Conservation (phyloP, 345 rosid genomes). For the Gossypium stocksii region DNA sequence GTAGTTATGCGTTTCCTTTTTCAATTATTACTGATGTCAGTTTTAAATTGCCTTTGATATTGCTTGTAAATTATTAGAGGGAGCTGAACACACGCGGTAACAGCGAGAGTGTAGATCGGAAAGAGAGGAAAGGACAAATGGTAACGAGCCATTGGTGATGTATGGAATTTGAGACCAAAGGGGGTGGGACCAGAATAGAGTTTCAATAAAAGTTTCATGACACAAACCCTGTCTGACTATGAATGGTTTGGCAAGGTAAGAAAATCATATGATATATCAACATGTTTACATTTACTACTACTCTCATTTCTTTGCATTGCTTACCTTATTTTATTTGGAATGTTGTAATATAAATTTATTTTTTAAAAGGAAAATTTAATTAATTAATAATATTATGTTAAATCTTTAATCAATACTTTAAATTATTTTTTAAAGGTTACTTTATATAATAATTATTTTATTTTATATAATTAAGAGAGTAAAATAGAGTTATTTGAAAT, state of each 20-base stretch:
- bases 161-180: conserved; percentile 27
- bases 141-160: conserved; percentile 27
- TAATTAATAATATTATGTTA: no score
- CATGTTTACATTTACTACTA: neutral
- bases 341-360: no score
- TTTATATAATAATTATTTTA: no score
- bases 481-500: fast-evolving
- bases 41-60: neutral
- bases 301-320: no score
- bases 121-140: neutral
- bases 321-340: no score
- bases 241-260: neutral
- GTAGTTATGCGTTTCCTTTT: no score
- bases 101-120: neutral
- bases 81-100: conserved; percentile 12
- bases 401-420: no score
- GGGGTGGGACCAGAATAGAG: conserved; percentile 1
- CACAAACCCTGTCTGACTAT: conserved; percentile 6
- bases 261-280: neutral
- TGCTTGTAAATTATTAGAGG: neutral
- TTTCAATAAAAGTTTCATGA: conserved; percentile 23
- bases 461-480: no score
- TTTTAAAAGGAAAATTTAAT: no score
- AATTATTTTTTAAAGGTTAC: no score
- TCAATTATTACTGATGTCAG: no score